phyloP scores from a whole-genome alignment of 208 protist genomes.

The Wallacemonas sp. region DNA sequence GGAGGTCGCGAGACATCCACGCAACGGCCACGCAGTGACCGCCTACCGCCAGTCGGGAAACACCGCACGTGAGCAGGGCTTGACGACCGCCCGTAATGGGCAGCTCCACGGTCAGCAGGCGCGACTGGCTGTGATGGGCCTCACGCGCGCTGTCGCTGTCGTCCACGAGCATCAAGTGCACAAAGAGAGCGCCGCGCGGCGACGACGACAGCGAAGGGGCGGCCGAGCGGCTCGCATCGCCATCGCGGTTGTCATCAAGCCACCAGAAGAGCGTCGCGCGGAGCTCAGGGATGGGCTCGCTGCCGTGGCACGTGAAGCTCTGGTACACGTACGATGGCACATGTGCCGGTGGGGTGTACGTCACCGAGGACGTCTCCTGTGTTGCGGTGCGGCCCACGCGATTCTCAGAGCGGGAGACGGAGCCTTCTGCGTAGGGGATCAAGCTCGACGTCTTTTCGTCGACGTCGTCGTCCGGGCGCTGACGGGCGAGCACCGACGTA shows the following conservation, averaged over 20 bases:
- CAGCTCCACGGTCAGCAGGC: slow-evolving; percentile 69
- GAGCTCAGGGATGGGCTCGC: slow-evolving; percentile 54
- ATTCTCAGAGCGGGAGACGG: slow-evolving; percentile 2
- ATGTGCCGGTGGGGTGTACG: not conserved
- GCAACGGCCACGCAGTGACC: slow-evolving; percentile 59
- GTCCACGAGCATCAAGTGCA: slow-evolving; percentile 67
- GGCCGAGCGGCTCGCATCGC: not conserved
- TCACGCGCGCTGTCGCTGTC: slow-evolving; percentile 36
- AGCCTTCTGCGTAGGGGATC: slow-evolving; percentile 1
- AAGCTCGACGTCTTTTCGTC: not conserved
- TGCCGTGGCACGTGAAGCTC: slow-evolving; percentile 49
- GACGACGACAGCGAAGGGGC: not conserved
- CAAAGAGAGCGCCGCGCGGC: slow-evolving; percentile 2
- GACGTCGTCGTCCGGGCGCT: not conserved
- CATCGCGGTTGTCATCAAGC: slow-evolving; percentile 51
- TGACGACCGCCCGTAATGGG: slow-evolving; percentile 21
- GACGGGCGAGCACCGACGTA: slow-evolving; percentile 51
- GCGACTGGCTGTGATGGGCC: slow-evolving; percentile 48
- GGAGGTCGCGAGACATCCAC: slow-evolving; percentile 46
- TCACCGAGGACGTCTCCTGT: not conserved
- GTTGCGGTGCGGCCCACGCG: not conserved
- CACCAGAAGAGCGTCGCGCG: slow-evolving; percentile 72
- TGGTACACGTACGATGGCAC: slow-evolving; percentile 17
- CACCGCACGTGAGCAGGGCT: slow-evolving; percentile 64
- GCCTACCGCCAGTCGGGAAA: slow-evolving; percentile 53